phyloP scores from a whole-genome alignment of 2,329 filamentous ascomycete species.

The Alternaria triticina region DNA sequence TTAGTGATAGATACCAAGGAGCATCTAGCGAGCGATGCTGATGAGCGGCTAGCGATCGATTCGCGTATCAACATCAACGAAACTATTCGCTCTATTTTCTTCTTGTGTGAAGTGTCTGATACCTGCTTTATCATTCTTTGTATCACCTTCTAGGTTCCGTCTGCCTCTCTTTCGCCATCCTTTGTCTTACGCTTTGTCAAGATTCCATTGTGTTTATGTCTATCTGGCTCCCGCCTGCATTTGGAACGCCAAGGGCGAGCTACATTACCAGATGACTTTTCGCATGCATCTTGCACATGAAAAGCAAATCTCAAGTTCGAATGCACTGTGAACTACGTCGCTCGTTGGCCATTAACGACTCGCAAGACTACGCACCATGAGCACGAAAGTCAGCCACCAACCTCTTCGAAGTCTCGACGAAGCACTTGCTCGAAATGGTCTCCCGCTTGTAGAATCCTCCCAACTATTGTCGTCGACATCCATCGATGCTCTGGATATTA shows the following conservation, averaged over 20 bases:
- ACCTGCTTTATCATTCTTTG: not conserved
- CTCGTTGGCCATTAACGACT: not conserved
- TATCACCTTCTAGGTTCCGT: not conserved
- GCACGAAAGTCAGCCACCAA: not conserved
- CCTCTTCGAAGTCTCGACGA: not conserved
- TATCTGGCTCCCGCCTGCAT: not conserved
- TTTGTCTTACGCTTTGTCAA: not conserved
- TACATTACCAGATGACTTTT: not conserved
- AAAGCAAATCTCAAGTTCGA: not conserved
- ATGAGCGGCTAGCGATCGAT: not conserved
- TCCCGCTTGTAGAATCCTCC: not conserved
- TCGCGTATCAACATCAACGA: not conserved
- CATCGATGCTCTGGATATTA: not conserved
- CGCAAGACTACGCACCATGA: not conserved
- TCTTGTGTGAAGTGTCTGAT: not conserved
- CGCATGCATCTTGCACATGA: not conserved
- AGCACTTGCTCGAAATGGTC: not conserved
- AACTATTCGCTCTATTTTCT: not conserved
- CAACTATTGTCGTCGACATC: not conserved
- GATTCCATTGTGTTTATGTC: not conserved
- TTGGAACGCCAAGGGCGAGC: not conserved
- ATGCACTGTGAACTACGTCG: not conserved
- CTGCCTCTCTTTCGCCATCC: not conserved
- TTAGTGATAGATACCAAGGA: not conserved
- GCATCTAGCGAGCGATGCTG: not conserved